phyloP scores from a whole-genome alignment of 352 stramenopile species.

The Phytophthora capsici region DNA sequence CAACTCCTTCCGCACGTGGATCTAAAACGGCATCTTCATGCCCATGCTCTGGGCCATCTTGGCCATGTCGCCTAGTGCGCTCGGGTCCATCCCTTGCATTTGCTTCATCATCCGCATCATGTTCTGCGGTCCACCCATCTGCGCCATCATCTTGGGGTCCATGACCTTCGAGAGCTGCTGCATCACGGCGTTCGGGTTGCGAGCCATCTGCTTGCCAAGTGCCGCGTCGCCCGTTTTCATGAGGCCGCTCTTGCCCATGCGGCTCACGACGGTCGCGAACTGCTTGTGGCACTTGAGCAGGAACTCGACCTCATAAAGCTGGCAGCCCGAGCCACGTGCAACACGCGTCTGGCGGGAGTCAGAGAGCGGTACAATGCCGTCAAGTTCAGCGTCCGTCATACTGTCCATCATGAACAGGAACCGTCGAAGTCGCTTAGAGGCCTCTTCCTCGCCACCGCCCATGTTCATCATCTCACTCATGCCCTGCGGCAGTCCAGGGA shows the following conservation, averaged over 20 bases:
- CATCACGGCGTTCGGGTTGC: slow-evolving; percentile 97
- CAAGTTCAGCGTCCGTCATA: slow-evolving; percentile 98
- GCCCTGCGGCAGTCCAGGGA: slow-evolving; percentile 93
- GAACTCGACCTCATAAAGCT: slow-evolving; percentile 90
- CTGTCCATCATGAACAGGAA: slow-evolving; percentile 99
- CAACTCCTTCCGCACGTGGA: slow-evolving; percentile 10
- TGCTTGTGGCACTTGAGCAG: slow-evolving; percentile 97
- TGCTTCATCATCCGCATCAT: slow-evolving; percentile 96
- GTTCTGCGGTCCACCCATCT: slow-evolving; percentile 82
- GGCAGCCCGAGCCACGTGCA: slow-evolving; percentile 91
- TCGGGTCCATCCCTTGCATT: slow-evolving; percentile 91
- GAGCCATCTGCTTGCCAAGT: slow-evolving; percentile 94
- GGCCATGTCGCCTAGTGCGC: slow-evolving; percentile 74
- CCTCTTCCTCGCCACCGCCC: slow-evolving; percentile 92
- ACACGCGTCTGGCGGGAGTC: slow-evolving; percentile 86
- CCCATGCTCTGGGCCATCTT: slow-evolving; percentile 78
- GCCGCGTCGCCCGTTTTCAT: slow-evolving; percentile 90
- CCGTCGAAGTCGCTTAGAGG: slow-evolving; percentile 92
- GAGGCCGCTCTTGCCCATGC: slow-evolving; percentile 97
- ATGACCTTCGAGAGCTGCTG: slow-evolving; percentile 96
- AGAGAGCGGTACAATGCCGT: slow-evolving; percentile 86
- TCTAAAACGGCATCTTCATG: slow-evolving; percentile 86
- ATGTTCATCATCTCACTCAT: slow-evolving; percentile 92
- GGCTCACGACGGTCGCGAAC: slow-evolving; percentile 94
- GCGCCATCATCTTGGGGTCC: slow-evolving; percentile 93